A percentile compares a stretch with the other conserved stretches of the same genome.
phyloP scores from a whole-genome alignment of 495 filamentous ascomycete genomes.

The Corynascus novoguineensis region DNA sequence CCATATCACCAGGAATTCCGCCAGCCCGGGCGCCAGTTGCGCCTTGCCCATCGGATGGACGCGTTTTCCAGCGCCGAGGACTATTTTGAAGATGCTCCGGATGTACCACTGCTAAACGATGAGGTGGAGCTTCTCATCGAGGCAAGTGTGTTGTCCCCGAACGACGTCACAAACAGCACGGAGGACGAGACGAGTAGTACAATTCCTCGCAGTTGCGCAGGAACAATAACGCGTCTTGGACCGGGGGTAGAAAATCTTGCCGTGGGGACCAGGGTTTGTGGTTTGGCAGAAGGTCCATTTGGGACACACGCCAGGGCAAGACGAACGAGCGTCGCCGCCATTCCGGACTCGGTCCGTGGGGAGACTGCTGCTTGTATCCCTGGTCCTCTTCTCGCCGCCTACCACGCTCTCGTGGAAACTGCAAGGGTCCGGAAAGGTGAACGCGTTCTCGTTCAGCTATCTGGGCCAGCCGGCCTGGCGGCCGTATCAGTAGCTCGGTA shows the following conservation, averaged over 20 bases:
- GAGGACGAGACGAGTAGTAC: constrained; percentile 27
- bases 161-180: constrained; percentile 39
- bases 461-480: constrained; percentile 49
- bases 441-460: constrained; percentile 52
- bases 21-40: constrained; percentile 25
- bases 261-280: constrained; percentile 39
- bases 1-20: constrained; percentile 32
- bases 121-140: constrained; percentile 41
- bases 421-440: constrained; percentile 39
- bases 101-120: constrained; percentile 22
- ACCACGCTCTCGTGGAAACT: constrained; percentile 42
- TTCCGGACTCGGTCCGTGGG: constrained; percentile 41
- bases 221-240: constrained; percentile 39
- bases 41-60: constrained; percentile 14
- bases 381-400: constrained; percentile 47
- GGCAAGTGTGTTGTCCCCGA: constrained; percentile 23
- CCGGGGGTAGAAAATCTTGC: constrained; percentile 30
- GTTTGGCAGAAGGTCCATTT: constrained; percentile 25
- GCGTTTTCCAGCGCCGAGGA: constrained; percentile 11
- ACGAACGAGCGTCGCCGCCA: constrained; percentile 26
- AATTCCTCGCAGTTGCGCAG: constrained; percentile 36
- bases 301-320: constrained; percentile 24
- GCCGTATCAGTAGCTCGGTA: constrained; percentile 47
- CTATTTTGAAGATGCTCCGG: constrained; percentile 29
- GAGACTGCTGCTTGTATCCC: constrained; percentile 49